Evolutionary conservation across 148 eudicot species (phyloP).

Genomic region (Vaccinium myrtillus): DNA sequence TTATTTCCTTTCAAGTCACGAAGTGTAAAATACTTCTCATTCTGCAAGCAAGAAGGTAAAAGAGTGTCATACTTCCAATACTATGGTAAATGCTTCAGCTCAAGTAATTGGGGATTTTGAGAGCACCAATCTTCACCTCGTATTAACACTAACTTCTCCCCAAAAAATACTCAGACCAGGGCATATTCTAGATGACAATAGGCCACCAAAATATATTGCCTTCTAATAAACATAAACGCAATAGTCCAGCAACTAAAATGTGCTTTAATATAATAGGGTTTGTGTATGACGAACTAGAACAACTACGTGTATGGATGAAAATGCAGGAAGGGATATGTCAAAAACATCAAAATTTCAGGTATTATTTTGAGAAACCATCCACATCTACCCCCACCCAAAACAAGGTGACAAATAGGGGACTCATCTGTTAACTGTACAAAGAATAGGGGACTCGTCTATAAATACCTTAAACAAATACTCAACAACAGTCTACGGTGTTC

Average conservation of each 20-base stretch:
- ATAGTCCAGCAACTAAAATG: background rate
- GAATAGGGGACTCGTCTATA: background rate
- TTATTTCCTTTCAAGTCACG: conserved; percentile 77
- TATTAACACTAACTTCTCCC: background rate
- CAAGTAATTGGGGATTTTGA: background rate
- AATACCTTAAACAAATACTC: background rate
- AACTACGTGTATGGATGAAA: background rate
- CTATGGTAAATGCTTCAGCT: background rate
- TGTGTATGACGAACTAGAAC: background rate
- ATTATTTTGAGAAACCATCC: background rate
- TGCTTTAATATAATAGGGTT: background rate
- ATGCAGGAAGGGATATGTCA: background rate
- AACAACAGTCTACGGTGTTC: background rate
- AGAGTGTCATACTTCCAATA: background rate
- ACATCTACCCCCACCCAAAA: background rate
- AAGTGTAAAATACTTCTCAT: conserved; percentile 68
- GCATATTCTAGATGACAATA: background rate
- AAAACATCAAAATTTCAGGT: background rate
- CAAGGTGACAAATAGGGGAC: background rate
- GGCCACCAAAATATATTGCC: background rate
- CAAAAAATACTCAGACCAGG: background rate
- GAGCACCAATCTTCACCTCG: background rate
- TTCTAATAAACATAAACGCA: background rate
- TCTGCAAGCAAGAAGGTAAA: conserved; percentile 43
- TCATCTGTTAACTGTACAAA: too few relatives aligned